Evolutionary conservation across 306 rosid species (phyloP).

Genomic region (Lathyrus sativus): DNA sequence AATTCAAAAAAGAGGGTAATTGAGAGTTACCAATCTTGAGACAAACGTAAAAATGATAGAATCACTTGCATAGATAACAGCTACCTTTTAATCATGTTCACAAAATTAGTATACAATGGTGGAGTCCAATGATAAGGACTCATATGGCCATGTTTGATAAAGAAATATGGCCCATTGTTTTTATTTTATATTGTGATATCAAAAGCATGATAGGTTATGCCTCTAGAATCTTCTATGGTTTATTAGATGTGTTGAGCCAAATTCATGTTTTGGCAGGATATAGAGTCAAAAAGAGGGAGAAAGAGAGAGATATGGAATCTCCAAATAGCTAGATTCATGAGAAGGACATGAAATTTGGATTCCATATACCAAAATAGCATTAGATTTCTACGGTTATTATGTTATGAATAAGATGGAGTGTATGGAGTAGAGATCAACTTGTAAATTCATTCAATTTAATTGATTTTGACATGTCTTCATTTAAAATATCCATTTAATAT

Average conservation of each 20-base stretch:
- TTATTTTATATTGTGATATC: slow-evolving; percentile 7
- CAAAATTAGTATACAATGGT: slow-evolving; percentile 39
- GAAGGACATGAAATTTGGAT: slow-evolving; percentile 29
- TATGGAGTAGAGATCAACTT: no score
- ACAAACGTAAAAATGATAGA: slow-evolving; percentile 35
- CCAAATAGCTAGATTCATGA: slow-evolving; percentile 5
- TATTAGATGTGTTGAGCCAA: slow-evolving; percentile 28
- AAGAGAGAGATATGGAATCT: neutral
- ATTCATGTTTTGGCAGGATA: slow-evolving; percentile 19
- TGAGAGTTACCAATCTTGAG: slow-evolving; percentile 35
- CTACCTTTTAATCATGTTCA: slow-evolving; percentile 35
- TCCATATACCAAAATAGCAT: slow-evolving; percentile 12
- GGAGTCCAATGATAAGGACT: slow-evolving; percentile 44
- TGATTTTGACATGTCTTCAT: no score
- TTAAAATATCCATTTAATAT: no score
- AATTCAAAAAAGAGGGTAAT: slow-evolving; percentile 34
- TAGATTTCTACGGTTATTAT: neutral
- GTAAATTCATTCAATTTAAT: no score
- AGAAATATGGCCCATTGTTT: slow-evolving; percentile 17
- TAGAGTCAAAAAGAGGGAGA: slow-evolving; percentile 27
- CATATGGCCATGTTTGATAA: slow-evolving; percentile 19
- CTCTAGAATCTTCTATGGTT: slow-evolving; percentile 34
- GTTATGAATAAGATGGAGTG: neutral
- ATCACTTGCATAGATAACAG: slow-evolving; percentile 35
- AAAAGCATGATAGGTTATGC: slow-evolving; percentile 23